Evolutionary conservation across 1,284 basidiomycete genomes (phyloP).

Genomic region (Rhodofomes roseus): DNA sequence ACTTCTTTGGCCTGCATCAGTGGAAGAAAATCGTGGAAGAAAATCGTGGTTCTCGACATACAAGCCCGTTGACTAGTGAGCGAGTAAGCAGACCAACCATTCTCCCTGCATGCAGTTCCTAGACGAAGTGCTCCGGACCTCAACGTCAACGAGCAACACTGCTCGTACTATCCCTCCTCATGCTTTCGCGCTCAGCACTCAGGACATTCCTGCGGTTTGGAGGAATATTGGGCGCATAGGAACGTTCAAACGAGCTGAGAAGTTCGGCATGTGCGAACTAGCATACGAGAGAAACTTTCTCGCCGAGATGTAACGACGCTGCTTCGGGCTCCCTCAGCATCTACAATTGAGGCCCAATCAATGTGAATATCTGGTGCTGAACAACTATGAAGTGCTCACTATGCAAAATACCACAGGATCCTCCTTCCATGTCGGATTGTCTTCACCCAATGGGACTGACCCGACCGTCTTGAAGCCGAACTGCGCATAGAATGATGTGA

Average conservation of each 20-base stretch:
- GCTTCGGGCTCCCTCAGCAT: not conserved
- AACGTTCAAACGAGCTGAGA: not conserved
- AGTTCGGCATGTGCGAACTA: too few species aligned
- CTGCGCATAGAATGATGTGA: constrained; percentile 9
- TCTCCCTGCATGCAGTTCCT: too few species aligned
- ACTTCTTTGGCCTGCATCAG: not conserved
- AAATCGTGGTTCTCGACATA: too few species aligned
- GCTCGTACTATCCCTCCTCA: too few species aligned
- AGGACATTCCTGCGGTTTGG: too few species aligned
- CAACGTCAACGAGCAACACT: too few species aligned
- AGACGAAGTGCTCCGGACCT: too few species aligned
- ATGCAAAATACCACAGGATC: constrained; percentile 5
- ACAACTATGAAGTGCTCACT: not conserved
- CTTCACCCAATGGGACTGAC: constrained; percentile 2
- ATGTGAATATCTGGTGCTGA: not conserved
- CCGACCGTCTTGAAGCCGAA: constrained; percentile 9
- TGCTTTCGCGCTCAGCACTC: too few species aligned
- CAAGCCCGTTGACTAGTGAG: too few species aligned
- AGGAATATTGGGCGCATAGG: too few species aligned
- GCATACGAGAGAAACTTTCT: not conserved
- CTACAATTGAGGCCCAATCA: not conserved
- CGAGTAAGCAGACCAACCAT: too few species aligned
- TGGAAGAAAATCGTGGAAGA: too few species aligned
- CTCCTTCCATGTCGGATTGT: constrained; percentile 10
- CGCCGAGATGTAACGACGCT: not conserved